These are phyloP conservation scores for Asclepias syriaca DNA, from an alignment of 257 asterid genomes.

Conservation along the genomic window DNA sequence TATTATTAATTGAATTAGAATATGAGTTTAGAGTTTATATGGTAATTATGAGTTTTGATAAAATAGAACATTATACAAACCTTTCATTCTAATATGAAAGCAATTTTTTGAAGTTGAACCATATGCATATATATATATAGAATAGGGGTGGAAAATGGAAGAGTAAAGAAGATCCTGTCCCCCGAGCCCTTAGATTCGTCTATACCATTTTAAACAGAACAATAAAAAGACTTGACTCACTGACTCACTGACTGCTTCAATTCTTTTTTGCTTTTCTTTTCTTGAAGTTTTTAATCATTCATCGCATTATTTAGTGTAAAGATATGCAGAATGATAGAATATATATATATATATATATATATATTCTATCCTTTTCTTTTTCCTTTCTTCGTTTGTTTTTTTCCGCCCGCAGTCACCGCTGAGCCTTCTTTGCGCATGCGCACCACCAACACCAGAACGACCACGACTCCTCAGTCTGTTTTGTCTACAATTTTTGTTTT, in stretches of 20 bases:
- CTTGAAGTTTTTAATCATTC: not conserved
- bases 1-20: no score
- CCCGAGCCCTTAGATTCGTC: constrained; percentile 10
- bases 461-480: not conserved
- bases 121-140: no score
- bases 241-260: not conserved
- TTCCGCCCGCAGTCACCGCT: constrained; percentile 18
- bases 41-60: no score
- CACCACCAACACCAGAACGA: not conserved
- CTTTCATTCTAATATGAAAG: no score
- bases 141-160: not conserved
- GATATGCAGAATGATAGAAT: no score
- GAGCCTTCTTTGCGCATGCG: constrained; percentile 14
- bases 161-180: constrained; percentile 12
- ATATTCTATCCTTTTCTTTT: no score
- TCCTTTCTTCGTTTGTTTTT: not conserved
- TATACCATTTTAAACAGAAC: constrained; percentile 1
- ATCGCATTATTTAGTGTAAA: no score
- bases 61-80: no score
- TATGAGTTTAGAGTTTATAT: no score
- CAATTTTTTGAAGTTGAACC: no score
- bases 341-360: no score
- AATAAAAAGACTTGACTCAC: not conserved
- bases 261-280: no score
- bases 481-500: not conserved